These are phyloP conservation scores for Aureobasidium sp. DNA, from an alignment of 2,329 filamentous ascomycete genomes.

Conservation along the genomic window DNA sequence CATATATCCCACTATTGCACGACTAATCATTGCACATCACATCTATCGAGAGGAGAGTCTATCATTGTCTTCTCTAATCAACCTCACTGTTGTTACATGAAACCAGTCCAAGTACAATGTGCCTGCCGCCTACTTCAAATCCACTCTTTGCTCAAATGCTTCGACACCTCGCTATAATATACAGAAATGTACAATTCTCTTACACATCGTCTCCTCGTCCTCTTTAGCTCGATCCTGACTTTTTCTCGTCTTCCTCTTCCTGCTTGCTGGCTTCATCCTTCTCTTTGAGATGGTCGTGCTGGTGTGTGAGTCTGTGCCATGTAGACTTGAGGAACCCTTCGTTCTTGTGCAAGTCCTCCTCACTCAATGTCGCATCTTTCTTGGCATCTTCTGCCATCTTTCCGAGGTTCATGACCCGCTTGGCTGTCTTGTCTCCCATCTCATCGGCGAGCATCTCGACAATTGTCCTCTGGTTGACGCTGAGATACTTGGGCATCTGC, in stretches of 20 bases:
- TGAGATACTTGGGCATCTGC: conserved; percentile 88
- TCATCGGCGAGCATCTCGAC: conserved; percentile 95
- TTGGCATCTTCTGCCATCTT: conserved; percentile 34
- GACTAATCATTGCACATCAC: neutral
- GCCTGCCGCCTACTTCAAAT: neutral
- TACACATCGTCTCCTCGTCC: neutral
- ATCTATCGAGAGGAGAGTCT: conserved; percentile 1
- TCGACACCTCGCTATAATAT: conserved; percentile 3
- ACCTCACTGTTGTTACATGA: neutral
- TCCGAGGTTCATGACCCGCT: conserved; percentile 78
- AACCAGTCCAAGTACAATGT: neutral
- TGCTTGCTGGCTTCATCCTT: conserved; percentile 30
- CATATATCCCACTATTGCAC: neutral
- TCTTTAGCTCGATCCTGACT: neutral
- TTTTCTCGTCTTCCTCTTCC: conserved; percentile 17
- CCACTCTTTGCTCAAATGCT: neutral
- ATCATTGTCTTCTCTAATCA: neutral
- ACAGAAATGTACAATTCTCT: neutral
- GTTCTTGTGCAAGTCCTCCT: conserved; percentile 54
- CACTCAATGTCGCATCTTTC: conserved; percentile 9
- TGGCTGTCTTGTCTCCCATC: conserved; percentile 85
- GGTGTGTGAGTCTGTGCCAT: conserved; percentile 86
- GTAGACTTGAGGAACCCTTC: conserved; percentile 89
- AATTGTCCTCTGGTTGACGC: conserved; percentile 82
- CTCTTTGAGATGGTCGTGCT: conserved; percentile 35